Base-by-base conservation (phyloP, 1,284 basidiomycete genomes). In the Sutorius eximius region DNA sequence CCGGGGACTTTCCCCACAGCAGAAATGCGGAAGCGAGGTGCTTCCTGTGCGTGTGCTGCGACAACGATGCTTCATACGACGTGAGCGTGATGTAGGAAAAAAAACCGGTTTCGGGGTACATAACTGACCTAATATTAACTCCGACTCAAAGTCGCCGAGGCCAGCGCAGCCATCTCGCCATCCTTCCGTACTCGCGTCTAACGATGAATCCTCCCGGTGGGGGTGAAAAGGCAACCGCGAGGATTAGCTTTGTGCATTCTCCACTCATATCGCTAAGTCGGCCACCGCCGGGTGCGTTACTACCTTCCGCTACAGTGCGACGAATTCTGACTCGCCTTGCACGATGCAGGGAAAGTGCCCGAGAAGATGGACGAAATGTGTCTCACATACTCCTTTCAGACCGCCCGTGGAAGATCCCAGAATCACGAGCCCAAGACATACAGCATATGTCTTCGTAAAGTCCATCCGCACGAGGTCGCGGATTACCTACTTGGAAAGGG, bases 1-100 rank as follows among this genome's bases (percentile, higher is more conserved):
- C 88, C 88, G 89, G 89, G 86, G 88, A 91, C 89, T 91, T 91
- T 91, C 87, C 89, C 89, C 87, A 84, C 89, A 91, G 88, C 85
- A 52, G 64, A 66, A 75, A 59, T 58, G 57, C 60, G 73, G 79
- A 75, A 76, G 74, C 66, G 53, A 53, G 49, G 55, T 60, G 71
- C 76, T 79, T 77, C 76, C 80, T 79, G 86, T 88, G 70, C 75
- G 89, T 81, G 74, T 79, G 82, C 88, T 91, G 89, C 83, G 87
- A 90, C 70, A 75, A 83, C 89, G 87, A 84, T 89, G 84, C 88
- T 89, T 87, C 81, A 73, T 73, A 79, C 84, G 81, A 80, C 82
- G 78, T 70, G 65, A 62, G 63, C 60, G 65, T 61, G 42, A 59
- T 18, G 59, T 43, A 32, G 27, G 45, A 50, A 49, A 53, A 44